phyloP scores from a whole-genome alignment of 208 protist genomes.

The Acanthamoeba royreba region DNA sequence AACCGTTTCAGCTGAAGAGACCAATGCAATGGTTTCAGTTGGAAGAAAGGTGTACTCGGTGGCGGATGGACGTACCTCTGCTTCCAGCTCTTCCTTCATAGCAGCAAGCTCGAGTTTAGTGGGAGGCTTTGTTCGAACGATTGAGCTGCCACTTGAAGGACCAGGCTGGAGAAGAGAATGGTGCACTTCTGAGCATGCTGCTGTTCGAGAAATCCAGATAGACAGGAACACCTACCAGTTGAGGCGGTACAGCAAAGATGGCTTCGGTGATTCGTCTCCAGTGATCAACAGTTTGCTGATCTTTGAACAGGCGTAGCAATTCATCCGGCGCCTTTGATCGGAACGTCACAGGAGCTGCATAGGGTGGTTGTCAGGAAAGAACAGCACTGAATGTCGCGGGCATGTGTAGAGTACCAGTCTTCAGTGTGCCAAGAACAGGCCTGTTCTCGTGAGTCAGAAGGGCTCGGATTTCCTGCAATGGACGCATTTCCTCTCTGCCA shows the following conservation, averaged over 20 bases:
- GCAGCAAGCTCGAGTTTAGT: background rate
- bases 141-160: too few relatives aligned
- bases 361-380: background rate
- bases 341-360: slow-evolving; percentile 7
- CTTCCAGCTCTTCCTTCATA: background rate
- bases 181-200: too few relatives aligned
- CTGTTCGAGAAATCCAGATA: too few relatives aligned
- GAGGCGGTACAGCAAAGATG: background rate
- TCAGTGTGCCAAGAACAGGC: background rate
- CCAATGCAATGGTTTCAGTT: too few relatives aligned
- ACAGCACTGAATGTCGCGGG: background rate
- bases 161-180: too few relatives aligned
- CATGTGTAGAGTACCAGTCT: background rate
- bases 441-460: background rate
- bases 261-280: background rate
- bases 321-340: background rate
- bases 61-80: background rate
- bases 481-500: slow-evolving; percentile 23
- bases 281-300: background rate
- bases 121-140: too few relatives aligned
- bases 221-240: too few relatives aligned
- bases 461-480: background rate
- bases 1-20: background rate
- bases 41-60: background rate
- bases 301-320: background rate